These are phyloP conservation scores for Brassica napus DNA, from an alignment of 345 rosid species.

Conservation along the genomic window DNA sequence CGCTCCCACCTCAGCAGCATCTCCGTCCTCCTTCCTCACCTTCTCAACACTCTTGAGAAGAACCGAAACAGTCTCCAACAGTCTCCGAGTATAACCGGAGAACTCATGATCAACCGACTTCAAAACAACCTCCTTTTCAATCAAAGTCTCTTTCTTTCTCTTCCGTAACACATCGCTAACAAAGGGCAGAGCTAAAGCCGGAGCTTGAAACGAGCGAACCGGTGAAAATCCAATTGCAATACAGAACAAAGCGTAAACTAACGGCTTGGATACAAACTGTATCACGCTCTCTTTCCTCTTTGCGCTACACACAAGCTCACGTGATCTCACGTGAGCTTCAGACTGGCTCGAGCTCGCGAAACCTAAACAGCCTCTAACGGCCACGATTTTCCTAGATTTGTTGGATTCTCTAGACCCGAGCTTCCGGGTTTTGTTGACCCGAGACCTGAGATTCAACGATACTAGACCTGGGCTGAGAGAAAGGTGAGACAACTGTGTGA, in stretches of 20 bases:
- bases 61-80: constrained; percentile 64
- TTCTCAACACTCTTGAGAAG: constrained; percentile 57
- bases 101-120: constrained; percentile 53
- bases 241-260: constrained; percentile 58
- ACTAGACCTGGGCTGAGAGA: constrained; percentile 21
- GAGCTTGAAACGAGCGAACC: constrained; percentile 45
- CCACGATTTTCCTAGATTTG: constrained; percentile 18
- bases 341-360: constrained; percentile 30
- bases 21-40: constrained; percentile 59
- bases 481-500: constrained; percentile 43
- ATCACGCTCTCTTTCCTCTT: constrained; percentile 37
- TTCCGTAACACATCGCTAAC: constrained; percentile 45
- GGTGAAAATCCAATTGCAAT: constrained; percentile 66
- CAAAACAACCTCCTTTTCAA: constrained; percentile 41
- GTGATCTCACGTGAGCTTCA: constrained; percentile 17
- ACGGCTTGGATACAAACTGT: constrained; percentile 44
- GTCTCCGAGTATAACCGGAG: constrained; percentile 51
- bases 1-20: constrained; percentile 39
- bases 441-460: constrained; percentile 37
- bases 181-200: constrained; percentile 56
- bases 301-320: constrained; percentile 16
- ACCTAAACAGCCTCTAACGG: constrained; percentile 33
- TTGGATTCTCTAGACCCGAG: constrained; percentile 14
- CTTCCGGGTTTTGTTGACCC: background rate
- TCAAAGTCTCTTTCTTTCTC: constrained; percentile 39